A percentile compares a stretch with the other conserved stretches of the same genome.
Evolutionary conservation across 2,329 filamentous ascomycete genomes (phyloP).

Genomic region (Colletotrichum godetiae): DNA sequence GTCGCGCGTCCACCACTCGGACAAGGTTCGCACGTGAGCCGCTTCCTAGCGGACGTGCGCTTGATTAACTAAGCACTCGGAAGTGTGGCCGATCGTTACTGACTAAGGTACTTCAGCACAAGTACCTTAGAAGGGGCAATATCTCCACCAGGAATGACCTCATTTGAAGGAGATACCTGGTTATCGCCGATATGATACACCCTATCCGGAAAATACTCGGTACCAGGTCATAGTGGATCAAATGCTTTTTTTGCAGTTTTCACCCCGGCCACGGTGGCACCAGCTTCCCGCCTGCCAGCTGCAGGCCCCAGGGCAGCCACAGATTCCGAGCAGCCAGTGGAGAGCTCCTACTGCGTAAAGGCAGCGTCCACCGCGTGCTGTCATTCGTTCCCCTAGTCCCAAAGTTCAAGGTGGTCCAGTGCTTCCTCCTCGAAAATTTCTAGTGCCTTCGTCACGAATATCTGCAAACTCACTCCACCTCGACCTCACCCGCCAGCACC

Average conservation of each 20-base stretch:
- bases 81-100: slow-evolving; percentile 3
- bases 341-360: neutral
- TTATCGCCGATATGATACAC: neutral
- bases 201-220: slow-evolving; percentile 20
- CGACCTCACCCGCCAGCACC: slow-evolving; percentile 11
- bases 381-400: neutral
- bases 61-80: slow-evolving; percentile 2
- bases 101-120: no score
- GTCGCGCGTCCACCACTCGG: neutral
- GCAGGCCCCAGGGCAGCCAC: neutral
- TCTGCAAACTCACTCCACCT: slow-evolving; percentile 21
- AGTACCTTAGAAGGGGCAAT: neutral
- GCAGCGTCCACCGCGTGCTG: slow-evolving; percentile 1
- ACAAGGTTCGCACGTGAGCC: slow-evolving; percentile 36
- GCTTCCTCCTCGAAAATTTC: slow-evolving; percentile 32
- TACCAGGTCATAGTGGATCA: neutral
- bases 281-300: neutral
- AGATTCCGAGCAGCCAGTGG: neutral
- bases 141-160: slow-evolving; percentile 18
- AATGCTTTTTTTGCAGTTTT: neutral
- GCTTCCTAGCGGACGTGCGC: neutral
- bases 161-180: neutral
- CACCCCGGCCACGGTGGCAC: neutral
- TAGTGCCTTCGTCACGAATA: slow-evolving; percentile 34
- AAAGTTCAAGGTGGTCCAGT: slow-evolving; percentile 11